Evolutionary conservation across 2,329 filamentous ascomycete species (phyloP), one percentile per base, ranked within the genome.

Genomic region (Aspergillus sp.): DNA sequence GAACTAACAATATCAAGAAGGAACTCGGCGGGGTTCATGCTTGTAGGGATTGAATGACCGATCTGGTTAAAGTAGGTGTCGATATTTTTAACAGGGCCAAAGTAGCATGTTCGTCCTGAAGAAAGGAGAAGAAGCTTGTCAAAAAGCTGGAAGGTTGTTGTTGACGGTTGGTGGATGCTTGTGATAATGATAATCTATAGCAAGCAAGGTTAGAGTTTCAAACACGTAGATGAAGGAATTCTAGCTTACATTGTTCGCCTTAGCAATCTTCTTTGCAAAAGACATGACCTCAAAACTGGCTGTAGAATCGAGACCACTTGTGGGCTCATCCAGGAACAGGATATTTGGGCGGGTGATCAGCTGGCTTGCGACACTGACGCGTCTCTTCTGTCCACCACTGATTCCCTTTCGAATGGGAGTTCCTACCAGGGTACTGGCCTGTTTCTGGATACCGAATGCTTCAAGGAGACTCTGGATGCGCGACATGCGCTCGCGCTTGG

Each of bases 131-230:
- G 78, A 0, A 96, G 78, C 71, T 90, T 91, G 71, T 96, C 91
- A 66, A 96, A 96, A 12, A 92, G 84, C 62, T 88, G 83, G 67
- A 92, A 96, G 0, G 90, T 93, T 0, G 87, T 84, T 0, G 90
- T 90, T 0, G 90, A 94, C 0, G 92, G 92, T 70, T 96, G 92
- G 72, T 96, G 92, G 62, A 96, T 95, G 45, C 89, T 91, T 4
- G 89, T 89, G 60, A 96, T 87, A 31, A 95, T 86, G 59, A 95
- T 86, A 60, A 95, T 80, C 85, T 89, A 49, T 24, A 24, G 22
- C 22, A 24, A 24, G 9, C 52, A 24, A 16, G 50, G 9, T 56
- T 10, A 52, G 54, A 24, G 22, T 24, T 24, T 14, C 24, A 12
- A 16, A 16, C 24, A 2, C 16, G 24, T 10, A 3, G 16, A 32